phyloP scores from a whole-genome alignment of 768 basidiomycete species.

The Naganishia kalamii region DNA sequence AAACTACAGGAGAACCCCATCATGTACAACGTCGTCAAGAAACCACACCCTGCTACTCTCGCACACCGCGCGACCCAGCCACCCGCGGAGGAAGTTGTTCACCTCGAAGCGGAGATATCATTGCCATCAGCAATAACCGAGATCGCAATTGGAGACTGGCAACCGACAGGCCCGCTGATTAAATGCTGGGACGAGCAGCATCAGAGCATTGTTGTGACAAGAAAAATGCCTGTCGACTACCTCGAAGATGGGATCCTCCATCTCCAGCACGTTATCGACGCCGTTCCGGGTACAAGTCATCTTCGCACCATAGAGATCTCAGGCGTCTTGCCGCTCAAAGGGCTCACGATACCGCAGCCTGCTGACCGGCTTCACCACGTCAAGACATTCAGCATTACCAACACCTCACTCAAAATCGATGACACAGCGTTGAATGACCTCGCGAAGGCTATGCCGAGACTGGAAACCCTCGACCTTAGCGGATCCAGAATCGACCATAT shows the following conservation, averaged over 20 bases:
- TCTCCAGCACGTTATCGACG: slow-evolving; percentile 2
- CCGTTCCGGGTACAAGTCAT: not conserved
- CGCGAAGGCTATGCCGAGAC: not conserved
- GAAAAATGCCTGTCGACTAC: not conserved
- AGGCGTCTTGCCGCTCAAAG: not conserved
- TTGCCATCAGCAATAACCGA: no score
- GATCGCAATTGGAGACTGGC: no score
- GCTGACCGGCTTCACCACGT: not conserved
- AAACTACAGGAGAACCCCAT: not conserved
- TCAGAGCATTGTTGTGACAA: not conserved
- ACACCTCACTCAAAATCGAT: slow-evolving; percentile 9
- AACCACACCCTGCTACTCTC: not conserved
- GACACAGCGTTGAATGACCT: not conserved
- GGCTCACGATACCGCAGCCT: not conserved
- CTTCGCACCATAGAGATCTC: not conserved
- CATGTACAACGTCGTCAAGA: not conserved
- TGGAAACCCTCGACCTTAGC: slow-evolving; percentile 20
- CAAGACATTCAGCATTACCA: not conserved
- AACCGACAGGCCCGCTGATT: not conserved
- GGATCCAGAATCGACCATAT: slow-evolving; percentile 18
- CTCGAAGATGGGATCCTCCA: slow-evolving; percentile 14
- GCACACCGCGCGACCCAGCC: not conserved
- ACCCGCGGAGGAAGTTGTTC: not conserved
- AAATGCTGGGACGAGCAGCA: slow-evolving; percentile 5
- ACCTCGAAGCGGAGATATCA: no score